Evolutionary conservation across 768 basidiomycete species (phyloP).

Genomic region (Podaxis rugospora): DNA sequence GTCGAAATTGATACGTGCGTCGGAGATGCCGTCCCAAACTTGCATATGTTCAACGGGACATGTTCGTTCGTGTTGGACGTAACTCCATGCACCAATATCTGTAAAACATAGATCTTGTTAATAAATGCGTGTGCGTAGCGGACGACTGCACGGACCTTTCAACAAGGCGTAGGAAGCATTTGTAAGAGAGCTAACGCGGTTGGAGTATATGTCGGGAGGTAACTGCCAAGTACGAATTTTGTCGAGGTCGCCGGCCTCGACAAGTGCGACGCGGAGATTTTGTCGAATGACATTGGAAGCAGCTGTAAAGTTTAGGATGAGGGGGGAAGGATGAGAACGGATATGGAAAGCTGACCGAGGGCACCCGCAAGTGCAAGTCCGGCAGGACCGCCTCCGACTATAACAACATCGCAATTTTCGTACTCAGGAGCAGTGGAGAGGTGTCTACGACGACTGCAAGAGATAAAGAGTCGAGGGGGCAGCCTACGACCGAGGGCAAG

Average conservation of each 20-base stretch:
- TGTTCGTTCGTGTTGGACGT: constrained; percentile 66
- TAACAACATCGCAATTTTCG: constrained; percentile 78
- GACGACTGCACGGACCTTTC: constrained; percentile 38
- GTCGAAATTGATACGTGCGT: constrained; percentile 71
- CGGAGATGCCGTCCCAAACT: constrained; percentile 92
- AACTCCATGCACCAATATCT: constrained; percentile 85
- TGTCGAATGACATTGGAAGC: constrained; percentile 46
- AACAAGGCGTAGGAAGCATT: constrained; percentile 67
- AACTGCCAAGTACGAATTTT: constrained; percentile 67
- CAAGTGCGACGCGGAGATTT: constrained; percentile 59
- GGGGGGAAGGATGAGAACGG: neutral
- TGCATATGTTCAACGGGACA: constrained; percentile 82
- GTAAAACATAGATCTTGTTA: neutral
- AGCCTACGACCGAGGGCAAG: neutral
- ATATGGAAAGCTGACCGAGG: constrained; percentile 49
- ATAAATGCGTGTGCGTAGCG: neutral
- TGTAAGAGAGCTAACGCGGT: constrained; percentile 84
- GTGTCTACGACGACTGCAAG: neutral
- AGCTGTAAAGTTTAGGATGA: constrained; percentile 31
- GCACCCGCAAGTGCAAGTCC: constrained; percentile 89
- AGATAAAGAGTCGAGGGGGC: neutral
- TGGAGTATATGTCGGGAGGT: constrained; percentile 56
- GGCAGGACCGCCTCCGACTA: constrained; percentile 92
- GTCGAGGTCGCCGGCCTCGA: constrained; percentile 79
- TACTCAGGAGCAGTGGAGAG: neutral